Conservation (phyloP, 495 filamentous ascomycete species). For the Lophium mytilinum region DNA sequence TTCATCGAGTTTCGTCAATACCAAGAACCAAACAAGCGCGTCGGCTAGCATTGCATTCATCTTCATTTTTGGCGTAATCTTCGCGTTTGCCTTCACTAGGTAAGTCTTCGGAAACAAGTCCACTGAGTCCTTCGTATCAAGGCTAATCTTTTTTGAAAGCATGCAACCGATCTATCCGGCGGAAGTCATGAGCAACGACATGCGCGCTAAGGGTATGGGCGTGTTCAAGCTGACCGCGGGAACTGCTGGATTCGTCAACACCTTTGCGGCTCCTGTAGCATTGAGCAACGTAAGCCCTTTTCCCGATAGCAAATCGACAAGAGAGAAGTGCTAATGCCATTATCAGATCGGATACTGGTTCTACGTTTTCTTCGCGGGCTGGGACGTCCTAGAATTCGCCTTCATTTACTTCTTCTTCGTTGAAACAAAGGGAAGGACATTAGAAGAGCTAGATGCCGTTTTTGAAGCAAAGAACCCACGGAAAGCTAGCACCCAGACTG, state of each 20-base stretch:
- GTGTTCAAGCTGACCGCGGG: slow-evolving; percentile 19
- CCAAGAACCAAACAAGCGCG: slow-evolving; percentile 6
- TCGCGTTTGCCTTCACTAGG: slow-evolving; percentile 12
- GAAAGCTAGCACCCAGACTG: slow-evolving; percentile 12
- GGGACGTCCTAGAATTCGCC: slow-evolving; percentile 18
- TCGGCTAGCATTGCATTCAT: slow-evolving; percentile 14
- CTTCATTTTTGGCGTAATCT: slow-evolving; percentile 17
- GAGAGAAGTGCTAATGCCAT: background rate
- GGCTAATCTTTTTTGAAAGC: background rate
- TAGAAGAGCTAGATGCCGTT: slow-evolving; percentile 19
- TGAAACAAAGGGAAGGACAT: slow-evolving; percentile 19
- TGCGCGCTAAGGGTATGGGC: slow-evolving; percentile 24
- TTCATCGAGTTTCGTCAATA: slow-evolving; percentile 14
- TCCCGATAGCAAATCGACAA: background rate
- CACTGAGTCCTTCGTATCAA: background rate
- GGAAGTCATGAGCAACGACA: slow-evolving; percentile 20
- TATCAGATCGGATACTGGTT: slow-evolving; percentile 23
- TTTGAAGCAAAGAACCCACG: slow-evolving; percentile 22
- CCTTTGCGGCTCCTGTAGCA: slow-evolving; percentile 10
- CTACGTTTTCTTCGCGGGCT: slow-evolving; percentile 27
- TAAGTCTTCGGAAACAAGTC: background rate
- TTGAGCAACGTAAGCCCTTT: slow-evolving; percentile 5
- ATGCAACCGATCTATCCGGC: slow-evolving; percentile 22
- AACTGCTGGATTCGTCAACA: slow-evolving; percentile 19
- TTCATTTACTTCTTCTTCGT: slow-evolving; percentile 24